Evolutionary conservation across 441 rosid genomes (phyloP).

Genomic region (Syzygium malaccense): DNA sequence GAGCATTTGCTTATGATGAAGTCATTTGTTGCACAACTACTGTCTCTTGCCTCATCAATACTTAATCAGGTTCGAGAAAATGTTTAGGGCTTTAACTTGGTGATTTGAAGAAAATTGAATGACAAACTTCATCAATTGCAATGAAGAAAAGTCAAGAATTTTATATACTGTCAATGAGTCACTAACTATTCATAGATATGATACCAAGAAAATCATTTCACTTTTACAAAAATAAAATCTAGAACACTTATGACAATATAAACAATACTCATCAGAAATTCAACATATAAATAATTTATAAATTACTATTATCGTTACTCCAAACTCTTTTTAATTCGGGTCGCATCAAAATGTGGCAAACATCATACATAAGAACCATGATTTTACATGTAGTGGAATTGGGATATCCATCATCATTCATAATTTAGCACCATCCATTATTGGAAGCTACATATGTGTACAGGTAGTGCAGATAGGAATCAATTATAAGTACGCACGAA

Average conservation of each 20-base stretch:
- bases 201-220: background rate
- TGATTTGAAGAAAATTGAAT: background rate
- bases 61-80: background rate
- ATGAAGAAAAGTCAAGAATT: background rate
- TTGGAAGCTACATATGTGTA: background rate
- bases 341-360: background rate
- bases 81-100: background rate
- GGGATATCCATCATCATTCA: background rate
- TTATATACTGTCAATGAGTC: background rate
- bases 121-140: background rate
- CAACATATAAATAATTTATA: background rate
- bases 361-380: background rate
- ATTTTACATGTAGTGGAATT: background rate
- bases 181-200: accelerated
- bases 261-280: background rate
- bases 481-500: background rate
- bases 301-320: background rate
- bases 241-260: too few species aligned
- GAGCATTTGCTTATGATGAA: background rate
- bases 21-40: background rate
- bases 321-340: background rate
- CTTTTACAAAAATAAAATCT: background rate
- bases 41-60: background rate
- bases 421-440: background rate
- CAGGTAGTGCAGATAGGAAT: background rate